phyloP scores from a whole-genome alignment of 83 land plant genomes.

The Picea mariana region DNA sequence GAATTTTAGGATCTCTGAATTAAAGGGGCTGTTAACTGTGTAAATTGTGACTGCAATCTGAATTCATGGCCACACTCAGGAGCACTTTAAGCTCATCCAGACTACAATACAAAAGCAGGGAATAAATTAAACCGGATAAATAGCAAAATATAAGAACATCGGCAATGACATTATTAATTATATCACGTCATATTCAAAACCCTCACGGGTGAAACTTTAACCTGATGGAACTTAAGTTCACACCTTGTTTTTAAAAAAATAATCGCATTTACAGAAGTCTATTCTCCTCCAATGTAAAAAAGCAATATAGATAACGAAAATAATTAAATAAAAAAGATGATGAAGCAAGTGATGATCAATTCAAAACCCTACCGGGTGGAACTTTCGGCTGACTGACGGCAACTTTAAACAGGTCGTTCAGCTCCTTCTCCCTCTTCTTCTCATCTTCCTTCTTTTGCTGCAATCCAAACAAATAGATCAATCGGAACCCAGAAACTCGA shows the following conservation, averaged over 20 bases:
- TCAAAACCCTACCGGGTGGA: constrained; percentile 74
- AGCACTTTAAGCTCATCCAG: no score
- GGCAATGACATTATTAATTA: background rate
- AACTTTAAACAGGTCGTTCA: constrained; percentile 93
- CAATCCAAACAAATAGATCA: constrained; percentile 2
- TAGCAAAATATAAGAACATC: background rate
- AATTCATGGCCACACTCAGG: no score
- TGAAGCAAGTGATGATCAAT: background rate
- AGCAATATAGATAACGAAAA: background rate
- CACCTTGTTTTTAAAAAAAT: background rate
- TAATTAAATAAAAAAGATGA: background rate
- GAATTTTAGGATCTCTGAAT: background rate
- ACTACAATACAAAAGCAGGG: background rate
- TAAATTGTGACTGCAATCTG: no score
- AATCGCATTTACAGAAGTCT: constrained; percentile 10
- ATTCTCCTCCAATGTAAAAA: background rate
- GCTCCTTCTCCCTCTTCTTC: constrained; percentile 89
- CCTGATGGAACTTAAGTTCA: background rate
- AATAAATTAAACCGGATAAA: background rate
- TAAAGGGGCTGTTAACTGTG: background rate
- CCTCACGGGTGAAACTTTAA: background rate
- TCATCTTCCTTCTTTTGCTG: constrained; percentile 99
- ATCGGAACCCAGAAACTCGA: background rate
- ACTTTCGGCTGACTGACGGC: constrained; percentile 99
- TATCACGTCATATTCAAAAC: background rate